These are phyloP conservation scores for Abrus precatorius DNA, from an alignment of 306 rosid species.

Conservation along the genomic window DNA sequence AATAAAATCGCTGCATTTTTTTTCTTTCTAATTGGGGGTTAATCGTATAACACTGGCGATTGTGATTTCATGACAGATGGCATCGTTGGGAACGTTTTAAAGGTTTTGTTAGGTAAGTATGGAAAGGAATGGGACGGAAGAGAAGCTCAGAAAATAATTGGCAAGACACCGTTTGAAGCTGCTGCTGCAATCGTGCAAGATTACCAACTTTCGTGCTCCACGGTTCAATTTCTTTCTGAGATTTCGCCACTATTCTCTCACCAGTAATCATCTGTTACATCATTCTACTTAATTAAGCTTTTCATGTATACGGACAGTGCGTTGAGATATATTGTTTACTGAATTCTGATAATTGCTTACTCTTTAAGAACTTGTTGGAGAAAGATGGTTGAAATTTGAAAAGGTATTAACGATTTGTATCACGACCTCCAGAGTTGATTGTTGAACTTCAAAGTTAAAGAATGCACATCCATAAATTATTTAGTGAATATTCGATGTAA, in stretches of 20 bases:
- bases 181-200: constrained; percentile 74
- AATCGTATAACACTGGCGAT: constrained; percentile 10
- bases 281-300: constrained; percentile 27
- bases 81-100: constrained; percentile 68
- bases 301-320: not conserved
- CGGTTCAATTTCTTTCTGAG: constrained; percentile 68
- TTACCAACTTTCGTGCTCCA: constrained; percentile 82
- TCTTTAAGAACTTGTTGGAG: not conserved
- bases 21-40: not conserved
- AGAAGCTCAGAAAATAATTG: constrained; percentile 68
- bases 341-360: not conserved
- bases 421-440: constrained; percentile 1
- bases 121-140: constrained; percentile 97
- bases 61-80: constrained; percentile 67
- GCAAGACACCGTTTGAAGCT: constrained; percentile 81
- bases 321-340: constrained; percentile 12
- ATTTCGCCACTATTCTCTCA: constrained; percentile 72
- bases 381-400: constrained; percentile 5
- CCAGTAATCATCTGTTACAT: constrained; percentile 59
- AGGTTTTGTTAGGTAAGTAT: constrained; percentile 60
- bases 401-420: not conserved
- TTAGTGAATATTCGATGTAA: constrained; percentile 19
- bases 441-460: constrained; percentile 1
- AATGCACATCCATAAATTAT: constrained; percentile 23
- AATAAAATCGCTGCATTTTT: not conserved